Evolutionary conservation across 139 green algal genomes (phyloP).

Genomic region (Micractinium conductrix): DNA sequence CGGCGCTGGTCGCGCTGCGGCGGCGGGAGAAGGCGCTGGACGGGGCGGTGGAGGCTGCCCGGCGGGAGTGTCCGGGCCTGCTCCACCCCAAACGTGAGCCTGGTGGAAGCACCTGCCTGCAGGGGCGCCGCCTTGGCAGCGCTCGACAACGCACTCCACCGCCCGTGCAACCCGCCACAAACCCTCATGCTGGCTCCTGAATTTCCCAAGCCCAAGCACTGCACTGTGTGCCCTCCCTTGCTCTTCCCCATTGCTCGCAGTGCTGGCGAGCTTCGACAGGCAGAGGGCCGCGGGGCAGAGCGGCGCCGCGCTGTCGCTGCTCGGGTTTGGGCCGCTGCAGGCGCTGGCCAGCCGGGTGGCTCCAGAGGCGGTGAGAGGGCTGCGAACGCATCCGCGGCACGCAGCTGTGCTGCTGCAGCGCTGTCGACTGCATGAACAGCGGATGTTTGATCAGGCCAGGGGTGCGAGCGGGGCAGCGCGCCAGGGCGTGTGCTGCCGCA

Average conservation of each 20-base stretch:
- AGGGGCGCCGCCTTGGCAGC: not conserved
- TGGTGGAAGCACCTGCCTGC: not conserved
- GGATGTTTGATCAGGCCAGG: not conserved
- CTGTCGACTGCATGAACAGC: not conserved
- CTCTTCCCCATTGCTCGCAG: not conserved
- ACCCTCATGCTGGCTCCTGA: not conserved
- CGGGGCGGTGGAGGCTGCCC: not conserved
- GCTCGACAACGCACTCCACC: no score
- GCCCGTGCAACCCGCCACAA: no score
- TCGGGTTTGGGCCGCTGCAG: not conserved
- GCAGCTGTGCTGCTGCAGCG: not conserved
- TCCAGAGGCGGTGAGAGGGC: slow-evolving; percentile 1
- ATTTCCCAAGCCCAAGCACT: not conserved
- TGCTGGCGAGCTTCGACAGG: slow-evolving; percentile 4
- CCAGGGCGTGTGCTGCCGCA: no score
- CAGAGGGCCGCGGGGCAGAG: not conserved
- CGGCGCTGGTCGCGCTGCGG: not conserved
- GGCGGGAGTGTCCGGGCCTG: not conserved
- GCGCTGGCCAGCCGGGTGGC: not conserved
- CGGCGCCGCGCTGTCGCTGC: not conserved
- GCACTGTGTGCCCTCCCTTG: not conserved
- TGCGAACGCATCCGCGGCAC: no score
- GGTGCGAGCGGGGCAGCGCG: no score
- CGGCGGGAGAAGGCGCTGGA: not conserved
- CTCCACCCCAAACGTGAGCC: slow-evolving; percentile 2